These are phyloP conservation scores for Lactarius pseudohatsudake DNA, from an alignment of 768 basidiomycete genomes.

Conservation along the genomic window DNA sequence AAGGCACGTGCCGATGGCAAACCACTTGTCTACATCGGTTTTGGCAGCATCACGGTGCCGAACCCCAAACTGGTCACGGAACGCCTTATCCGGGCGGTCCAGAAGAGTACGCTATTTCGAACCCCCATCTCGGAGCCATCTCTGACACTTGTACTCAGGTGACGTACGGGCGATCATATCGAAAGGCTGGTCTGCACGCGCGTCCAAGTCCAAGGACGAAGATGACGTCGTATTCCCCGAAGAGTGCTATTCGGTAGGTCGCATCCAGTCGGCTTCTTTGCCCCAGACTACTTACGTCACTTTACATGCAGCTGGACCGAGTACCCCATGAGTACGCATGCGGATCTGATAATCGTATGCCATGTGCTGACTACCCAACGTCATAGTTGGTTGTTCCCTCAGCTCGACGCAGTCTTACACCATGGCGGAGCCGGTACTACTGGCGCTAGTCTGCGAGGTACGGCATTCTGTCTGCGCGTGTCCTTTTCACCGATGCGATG, in stretches of 20 bases:
- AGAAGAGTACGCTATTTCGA: slow-evolving; percentile 47
- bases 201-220: slow-evolving; percentile 44
- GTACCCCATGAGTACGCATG: slow-evolving; percentile 57
- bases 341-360: not conserved
- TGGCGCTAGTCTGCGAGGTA: slow-evolving; percentile 57
- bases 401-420: slow-evolving; percentile 61
- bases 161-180: slow-evolving; percentile 66
- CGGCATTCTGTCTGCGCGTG: not conserved
- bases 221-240: slow-evolving; percentile 48
- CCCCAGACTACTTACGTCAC: slow-evolving; percentile 18
- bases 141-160: slow-evolving; percentile 37
- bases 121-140: not conserved
- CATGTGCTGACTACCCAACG: slow-evolving; percentile 22
- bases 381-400: slow-evolving; percentile 54
- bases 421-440: slow-evolving; percentile 75
- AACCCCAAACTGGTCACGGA: slow-evolving; percentile 53
- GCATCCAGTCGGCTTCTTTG: not conserved
- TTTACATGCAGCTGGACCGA: slow-evolving; percentile 48
- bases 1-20: slow-evolving; percentile 55
- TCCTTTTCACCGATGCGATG: not conserved
- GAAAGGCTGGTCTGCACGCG: slow-evolving; percentile 65
- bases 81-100: slow-evolving; percentile 57
- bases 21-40: slow-evolving; percentile 69
- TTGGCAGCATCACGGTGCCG: slow-evolving; percentile 69
- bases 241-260: slow-evolving; percentile 47